Evolutionary conservation across 2,329 filamentous ascomycete genomes (phyloP).

Genomic region (Epichloe sp.): DNA sequence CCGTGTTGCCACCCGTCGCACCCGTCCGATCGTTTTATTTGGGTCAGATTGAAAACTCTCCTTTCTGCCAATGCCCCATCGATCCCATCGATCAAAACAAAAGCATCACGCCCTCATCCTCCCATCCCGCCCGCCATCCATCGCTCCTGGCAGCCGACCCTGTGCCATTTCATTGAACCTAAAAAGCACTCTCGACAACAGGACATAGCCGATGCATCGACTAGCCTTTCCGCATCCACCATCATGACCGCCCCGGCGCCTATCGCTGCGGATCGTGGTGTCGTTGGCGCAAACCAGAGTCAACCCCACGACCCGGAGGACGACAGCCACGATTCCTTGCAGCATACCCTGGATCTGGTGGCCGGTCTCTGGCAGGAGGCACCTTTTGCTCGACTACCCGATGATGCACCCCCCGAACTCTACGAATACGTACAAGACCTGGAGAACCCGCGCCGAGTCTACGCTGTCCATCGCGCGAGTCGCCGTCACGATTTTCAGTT

Average conservation of each 20-base stretch:
- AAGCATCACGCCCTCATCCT: background rate
- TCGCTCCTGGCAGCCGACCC: background rate
- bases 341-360: conserved; percentile 33
- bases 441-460: conserved; percentile 48
- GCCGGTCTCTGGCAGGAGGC: conserved; percentile 49
- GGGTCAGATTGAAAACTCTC: background rate
- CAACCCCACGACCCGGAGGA: background rate
- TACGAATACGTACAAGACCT: conserved; percentile 41
- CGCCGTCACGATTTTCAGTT: conserved; percentile 52
- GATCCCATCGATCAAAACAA: background rate
- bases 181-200: background rate
- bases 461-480: conserved; percentile 45
- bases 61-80: background rate
- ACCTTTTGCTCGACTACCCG: conserved; percentile 41
- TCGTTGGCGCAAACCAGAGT: conserved; percentile 1
- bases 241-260: conserved; percentile 9
- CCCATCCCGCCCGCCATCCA: background rate
- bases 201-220: conserved; percentile 3
- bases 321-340: conserved; percentile 4
- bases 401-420: conserved; percentile 47
- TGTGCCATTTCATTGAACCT: background rate
- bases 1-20: background rate
- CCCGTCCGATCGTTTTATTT: background rate
- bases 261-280: conserved; percentile 3
- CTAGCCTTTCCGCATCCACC: background rate